Base-by-base conservation (phyloP, 1,139 yeast species). In the Saccharomyces hybrid region DNA sequence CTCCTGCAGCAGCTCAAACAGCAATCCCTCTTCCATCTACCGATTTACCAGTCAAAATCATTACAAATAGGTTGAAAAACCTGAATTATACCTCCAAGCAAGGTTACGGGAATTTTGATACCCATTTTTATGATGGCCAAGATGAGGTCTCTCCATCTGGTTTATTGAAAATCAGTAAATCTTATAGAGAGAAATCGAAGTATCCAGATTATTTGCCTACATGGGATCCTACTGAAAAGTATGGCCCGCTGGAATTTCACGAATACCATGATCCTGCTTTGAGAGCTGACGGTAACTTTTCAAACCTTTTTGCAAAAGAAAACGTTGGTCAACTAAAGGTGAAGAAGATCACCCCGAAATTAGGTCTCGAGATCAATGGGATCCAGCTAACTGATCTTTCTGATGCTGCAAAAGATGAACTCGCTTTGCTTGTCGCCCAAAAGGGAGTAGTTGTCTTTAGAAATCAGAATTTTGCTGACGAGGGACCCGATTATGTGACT, bases 291-390 rank as follows among this genome's bases (percentile, higher is more conserved):
- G 65, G 69, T 28, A 47, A 58, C 5, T 61, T 73, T 50, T 56
- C 60, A 3, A 56, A 58, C 26, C 34, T 62, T 41, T 53, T 60
- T 30, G 53, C 58, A 8, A 50, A 54, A 9, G 51, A 47, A n/a
- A 27, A 42, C 8, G 31, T 47, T 13, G 53, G 49, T n/a, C 49
- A 49, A 31, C 28, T 54, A n/a, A 48, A 38, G 11, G 49, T 51
- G 28, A 54, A 49, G 48, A 60, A 55, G 32, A 52, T 61, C 25
- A 61, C 64, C 4, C 63, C 64, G 11, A 60, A 59, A 41, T 50
- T 60, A 16, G 84, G 84, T 56, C 79, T 83, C n/a, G 83, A 80
- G 63, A 73, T 81, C 62, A 76, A 78, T 51, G 83, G 83, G 1
- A 66, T 80, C 53, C 83, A 81, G 65, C 68, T 80, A 54, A 66